Evolutionary conservation across 2,329 filamentous ascomycete species (phyloP), one percentile per base, ranked within the genome.

Genomic region (Aureobasidium sp.): DNA sequence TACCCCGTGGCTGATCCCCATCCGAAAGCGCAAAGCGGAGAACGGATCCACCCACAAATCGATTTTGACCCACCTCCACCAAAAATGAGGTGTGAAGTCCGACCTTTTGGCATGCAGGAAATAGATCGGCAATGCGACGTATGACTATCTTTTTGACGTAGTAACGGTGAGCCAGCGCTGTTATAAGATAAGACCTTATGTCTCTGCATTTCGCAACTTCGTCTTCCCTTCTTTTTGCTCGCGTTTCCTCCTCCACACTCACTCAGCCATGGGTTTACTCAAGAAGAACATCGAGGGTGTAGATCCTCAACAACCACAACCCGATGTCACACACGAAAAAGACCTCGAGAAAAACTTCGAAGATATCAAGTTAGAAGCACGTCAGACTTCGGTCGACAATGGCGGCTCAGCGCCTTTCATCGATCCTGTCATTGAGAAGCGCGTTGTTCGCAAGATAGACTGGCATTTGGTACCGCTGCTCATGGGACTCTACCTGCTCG

Each of bases 371-470:
- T 12, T 51, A 23, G 57, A 60, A 36, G 20, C 34, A 51, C 37
- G 57, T 10, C 57, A 60, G 13, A n/a, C 23, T 41, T 60, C 57
- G 10, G 57, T 60, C 36, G 57, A 60, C 56, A 57, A 57, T 37
- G 56, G 42, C 23, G 44, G 26, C 10, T 29, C 57, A n/a, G 44
- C 42, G 13, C 32, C 55, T 7, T 60, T 51, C 9, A 62, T 62
- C 41, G 61, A 62, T 13, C 61, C 61, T 9, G 61, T 62, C 39
- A 41, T 63, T 23, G 63, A 64, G 61, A 64, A 58, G 39, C 53
- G 60, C 17, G 69, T 74, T 23, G 69, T 72, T 44, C 67, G 70
- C 39, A 73, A 73, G 64, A 67, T 73, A 20, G 71, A 73, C 51
- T 64, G 65, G 53, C 65, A 69, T 41, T 50, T 73, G 34, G 62